Base-by-base conservation (phyloP, 257 asterid species). In the Gynochthodes officinalis region DNA sequence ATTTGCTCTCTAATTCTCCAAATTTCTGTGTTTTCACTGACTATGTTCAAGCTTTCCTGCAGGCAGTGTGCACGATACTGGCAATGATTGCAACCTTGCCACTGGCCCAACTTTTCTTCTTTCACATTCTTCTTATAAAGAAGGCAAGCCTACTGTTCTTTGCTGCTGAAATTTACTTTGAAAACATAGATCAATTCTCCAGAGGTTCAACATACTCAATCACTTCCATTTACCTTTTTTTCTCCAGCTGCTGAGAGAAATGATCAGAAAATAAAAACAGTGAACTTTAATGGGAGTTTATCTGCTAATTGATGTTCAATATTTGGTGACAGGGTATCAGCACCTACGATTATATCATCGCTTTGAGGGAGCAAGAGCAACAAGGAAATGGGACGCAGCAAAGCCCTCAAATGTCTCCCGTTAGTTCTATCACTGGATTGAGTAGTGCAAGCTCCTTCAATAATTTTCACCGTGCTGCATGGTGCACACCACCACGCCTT, bases 31-130 rank as follows among this genome's bases (percentile, higher is more conserved):
- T 23, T 8, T 50, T 50, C 19, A 46, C 59, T 78, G 54, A 78
- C n/a, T 3, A 52, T 37, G 30, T 76, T 25, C 37, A 15, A 43
- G 43, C 66, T 75, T 67, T 69, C 33, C 70, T 75, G 37, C 84
- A 95, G 99, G 96, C 88, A n/a, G 93, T 90, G 15, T 95, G 98
- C 82, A 90, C 99, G 25, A 83, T 95, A 80, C 80, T 95, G 84
- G 97, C 99, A 74, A 95, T 95, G 99, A 86, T 95, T 76, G 99
- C 99, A 21, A 95, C 98, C 55, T 76, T 95, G 69, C 99, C 99
- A 0, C 86, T 95, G 13, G 96, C 89, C 73, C 99, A 92, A 76
- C 98, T 95, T 71, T 95, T 95, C 96, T 92, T 92, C 94, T 95
- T 95, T 84, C 99, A 95, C 86, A 86, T 95, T 72, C 99, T 95